Evolutionary conservation across 768 basidiomycete species (phyloP).

Genomic region (Calocybe indica): DNA sequence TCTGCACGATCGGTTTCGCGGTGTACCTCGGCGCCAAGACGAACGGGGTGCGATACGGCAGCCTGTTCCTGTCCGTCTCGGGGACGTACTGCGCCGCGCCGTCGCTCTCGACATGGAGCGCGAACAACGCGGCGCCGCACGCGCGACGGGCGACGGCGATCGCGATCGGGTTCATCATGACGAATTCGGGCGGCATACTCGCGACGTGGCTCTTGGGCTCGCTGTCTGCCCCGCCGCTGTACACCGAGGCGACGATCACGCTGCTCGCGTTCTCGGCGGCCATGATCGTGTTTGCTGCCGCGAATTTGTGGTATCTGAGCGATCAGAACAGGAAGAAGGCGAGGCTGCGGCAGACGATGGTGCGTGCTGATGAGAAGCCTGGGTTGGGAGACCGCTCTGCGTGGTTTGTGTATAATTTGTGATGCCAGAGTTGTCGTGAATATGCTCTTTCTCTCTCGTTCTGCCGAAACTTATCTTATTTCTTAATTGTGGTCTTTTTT

Average conservation of each 20-base stretch:
- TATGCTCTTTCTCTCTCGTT: too few species aligned
- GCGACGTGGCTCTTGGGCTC: slow-evolving; percentile 54
- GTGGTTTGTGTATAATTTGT: slow-evolving; percentile 49
- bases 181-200: slow-evolving; percentile 55
- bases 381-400: slow-evolving; percentile 45
- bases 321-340: slow-evolving; percentile 42
- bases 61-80: slow-evolving; percentile 48
- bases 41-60: slow-evolving; percentile 41
- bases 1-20: slow-evolving; percentile 45
- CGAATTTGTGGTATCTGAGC: slow-evolving; percentile 36
- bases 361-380: slow-evolving; percentile 27
- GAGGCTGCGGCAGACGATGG: slow-evolving; percentile 21
- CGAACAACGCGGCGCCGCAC: slow-evolving; percentile 57
- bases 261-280: slow-evolving; percentile 33
- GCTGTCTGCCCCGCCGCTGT: slow-evolving; percentile 43
- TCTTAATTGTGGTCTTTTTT: too few species aligned
- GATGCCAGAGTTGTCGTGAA: slow-evolving; percentile 1
- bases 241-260: slow-evolving; percentile 40
- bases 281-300: slow-evolving; percentile 27
- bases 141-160: slow-evolving; percentile 52
- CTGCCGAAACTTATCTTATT: too few species aligned
- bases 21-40: slow-evolving; percentile 45
- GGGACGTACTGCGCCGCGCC: slow-evolving; percentile 52
- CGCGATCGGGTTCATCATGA: slow-evolving; percentile 51
- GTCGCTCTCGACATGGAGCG: slow-evolving; percentile 50